phyloP scores from a whole-genome alignment of 805 yeast species.

The Nakazawaea populi region DNA sequence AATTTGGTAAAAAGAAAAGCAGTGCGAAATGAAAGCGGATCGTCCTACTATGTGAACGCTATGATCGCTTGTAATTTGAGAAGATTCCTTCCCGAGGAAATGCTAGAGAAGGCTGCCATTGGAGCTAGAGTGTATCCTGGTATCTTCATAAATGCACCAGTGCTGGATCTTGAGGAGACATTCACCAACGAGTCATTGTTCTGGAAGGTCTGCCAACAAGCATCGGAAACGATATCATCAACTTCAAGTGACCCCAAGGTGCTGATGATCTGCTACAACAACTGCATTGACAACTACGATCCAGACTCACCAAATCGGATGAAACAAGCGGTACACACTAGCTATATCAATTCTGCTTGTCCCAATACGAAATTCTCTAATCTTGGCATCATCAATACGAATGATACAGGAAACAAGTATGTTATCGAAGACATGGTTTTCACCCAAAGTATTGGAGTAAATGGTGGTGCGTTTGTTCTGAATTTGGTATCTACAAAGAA shows the following conservation, averaged over 20 bases:
- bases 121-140: conserved; percentile 7
- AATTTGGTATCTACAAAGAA: conserved; percentile 5
- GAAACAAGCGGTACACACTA: not conserved
- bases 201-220: conserved; percentile 2
- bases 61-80: conserved; percentile 8
- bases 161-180: conserved; percentile 1
- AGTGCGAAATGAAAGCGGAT: not conserved
- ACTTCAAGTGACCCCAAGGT: not conserved
- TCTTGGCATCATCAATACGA: conserved; percentile 3
- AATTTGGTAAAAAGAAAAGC: not conserved
- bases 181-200: not conserved
- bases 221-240: not conserved
- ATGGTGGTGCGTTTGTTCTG: conserved; percentile 2
- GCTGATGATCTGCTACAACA: not conserved
- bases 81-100: not conserved
- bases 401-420: not conserved
- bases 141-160: conserved; percentile 1
- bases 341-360: not conserved
- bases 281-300: not conserved
- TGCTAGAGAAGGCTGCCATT: not conserved
- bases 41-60: conserved; percentile 6
- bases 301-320: not conserved
- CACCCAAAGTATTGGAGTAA: conserved; percentile 7
- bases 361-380: conserved; percentile 6
- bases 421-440: conserved; percentile 5